A percentile compares a stretch with the other conserved stretches of the same genome.
Evolutionary conservation across 2,329 filamentous ascomycete genomes (phyloP).

Genomic region (Chaetomium sp.): DNA sequence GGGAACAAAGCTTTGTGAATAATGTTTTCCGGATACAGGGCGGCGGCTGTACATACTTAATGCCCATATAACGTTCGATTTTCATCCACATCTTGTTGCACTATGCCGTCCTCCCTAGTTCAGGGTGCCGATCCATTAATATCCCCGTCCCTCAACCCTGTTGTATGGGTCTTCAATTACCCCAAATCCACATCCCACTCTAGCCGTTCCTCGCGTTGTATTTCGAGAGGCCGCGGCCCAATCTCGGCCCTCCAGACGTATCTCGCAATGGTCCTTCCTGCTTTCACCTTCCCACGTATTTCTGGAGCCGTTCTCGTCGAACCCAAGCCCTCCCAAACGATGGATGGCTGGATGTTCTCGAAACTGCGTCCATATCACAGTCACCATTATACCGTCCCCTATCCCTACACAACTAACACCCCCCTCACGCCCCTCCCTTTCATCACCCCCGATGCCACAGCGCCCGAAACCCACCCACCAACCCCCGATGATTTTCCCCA

Average conservation of each 20-base stretch:
- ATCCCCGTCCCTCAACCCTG: neutral
- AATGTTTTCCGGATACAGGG: neutral
- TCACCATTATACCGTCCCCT: no score
- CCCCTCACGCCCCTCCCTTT: neutral
- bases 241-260: no score
- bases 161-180: no score
- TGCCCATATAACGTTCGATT: neutral
- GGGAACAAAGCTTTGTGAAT: neutral
- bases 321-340: no score
- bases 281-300: no score
- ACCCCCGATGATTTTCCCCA: neutral
- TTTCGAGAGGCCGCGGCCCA: no score
- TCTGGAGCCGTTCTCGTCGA: no score
- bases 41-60: constrained; percentile 13
- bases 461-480: constrained; percentile 4
- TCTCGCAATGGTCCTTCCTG: no score
- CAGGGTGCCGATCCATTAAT: neutral
- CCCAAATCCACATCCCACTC: no score
- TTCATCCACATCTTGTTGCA: neutral
- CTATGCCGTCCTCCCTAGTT: neutral
- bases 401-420: neutral
- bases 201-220: no score
- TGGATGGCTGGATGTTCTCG: no score
- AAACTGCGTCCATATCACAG: no score
- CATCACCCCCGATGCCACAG: neutral